Evolutionary conservation across 1,139 yeast genomes (phyloP).

Genomic region (Hanseniaspora uvarum): DNA sequence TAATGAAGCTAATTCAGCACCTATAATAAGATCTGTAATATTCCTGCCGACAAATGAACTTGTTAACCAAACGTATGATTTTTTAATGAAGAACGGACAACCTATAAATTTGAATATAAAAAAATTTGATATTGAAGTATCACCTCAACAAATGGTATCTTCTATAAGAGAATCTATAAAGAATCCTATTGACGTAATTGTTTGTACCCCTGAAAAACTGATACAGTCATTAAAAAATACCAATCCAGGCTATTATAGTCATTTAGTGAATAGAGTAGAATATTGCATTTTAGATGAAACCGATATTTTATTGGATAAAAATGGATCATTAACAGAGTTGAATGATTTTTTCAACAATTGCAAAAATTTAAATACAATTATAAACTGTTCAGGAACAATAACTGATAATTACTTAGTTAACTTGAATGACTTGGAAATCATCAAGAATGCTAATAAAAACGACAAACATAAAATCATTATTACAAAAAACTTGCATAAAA

Average conservation of each 20-base stretch:
- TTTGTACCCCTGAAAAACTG: constrained; percentile 74
- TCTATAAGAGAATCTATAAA: constrained; percentile 31
- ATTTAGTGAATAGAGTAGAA: constrained; percentile 34
- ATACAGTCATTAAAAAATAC: constrained; percentile 38
- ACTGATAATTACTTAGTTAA: constrained; percentile 66
- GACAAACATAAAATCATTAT: constrained; percentile 35
- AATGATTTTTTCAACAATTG: constrained; percentile 23
- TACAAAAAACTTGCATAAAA: constrained; percentile 72
- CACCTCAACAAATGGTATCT: constrained; percentile 42
- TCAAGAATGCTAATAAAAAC: constrained; percentile 24
- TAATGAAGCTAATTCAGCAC: constrained; percentile 33
- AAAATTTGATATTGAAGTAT: constrained; percentile 49
- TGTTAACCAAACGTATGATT: constrained; percentile 62
- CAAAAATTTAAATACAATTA: constrained; percentile 45
- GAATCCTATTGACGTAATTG: constrained; percentile 58
- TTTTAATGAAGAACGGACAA: constrained; percentile 37
- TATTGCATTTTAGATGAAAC: constrained; percentile 88
- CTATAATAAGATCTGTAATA: constrained; percentile 52
- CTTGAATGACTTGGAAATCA: constrained; percentile 53
- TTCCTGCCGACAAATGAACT: constrained; percentile 83
- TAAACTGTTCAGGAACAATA: constrained; percentile 84
- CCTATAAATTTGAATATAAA: constrained; percentile 39
- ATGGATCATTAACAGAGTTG: constrained; percentile 44
- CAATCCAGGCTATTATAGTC: constrained; percentile 29
- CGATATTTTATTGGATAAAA: constrained; percentile 73